These are phyloP conservation scores for Fragilaria radians DNA, from an alignment of 108 stramenopile species.

Conservation along the genomic window DNA sequence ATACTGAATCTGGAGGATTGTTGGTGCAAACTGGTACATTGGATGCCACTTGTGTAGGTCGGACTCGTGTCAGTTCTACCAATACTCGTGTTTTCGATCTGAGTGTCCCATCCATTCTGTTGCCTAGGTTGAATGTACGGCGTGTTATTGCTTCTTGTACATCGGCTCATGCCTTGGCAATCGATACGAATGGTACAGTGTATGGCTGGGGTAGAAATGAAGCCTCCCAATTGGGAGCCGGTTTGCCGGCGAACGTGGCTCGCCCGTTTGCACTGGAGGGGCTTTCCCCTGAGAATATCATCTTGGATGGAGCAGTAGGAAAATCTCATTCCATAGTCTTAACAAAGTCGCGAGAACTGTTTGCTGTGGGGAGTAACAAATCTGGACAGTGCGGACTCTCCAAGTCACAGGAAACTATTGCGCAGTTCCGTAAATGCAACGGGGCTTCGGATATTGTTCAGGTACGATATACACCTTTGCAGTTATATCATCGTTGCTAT, in stretches of 20 bases:
- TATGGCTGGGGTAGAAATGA: constrained; percentile 88
- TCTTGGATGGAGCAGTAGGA: constrained; percentile 67
- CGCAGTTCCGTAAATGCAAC: constrained; percentile 36
- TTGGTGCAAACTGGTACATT: constrained; percentile 82
- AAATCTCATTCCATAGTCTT: constrained; percentile 75
- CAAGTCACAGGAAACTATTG: constrained; percentile 20
- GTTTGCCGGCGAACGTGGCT: constrained; percentile 23
- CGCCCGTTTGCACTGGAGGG: constrained; percentile 25
- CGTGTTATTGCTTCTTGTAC: constrained; percentile 57
- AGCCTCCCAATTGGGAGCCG: constrained; percentile 29
- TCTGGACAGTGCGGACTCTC: constrained; percentile 74
- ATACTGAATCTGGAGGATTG: constrained; percentile 22
- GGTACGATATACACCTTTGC: constrained; percentile 21
- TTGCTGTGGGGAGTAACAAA: constrained; percentile 63
- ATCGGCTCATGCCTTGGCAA: constrained; percentile 65
- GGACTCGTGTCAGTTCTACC: constrained; percentile 23
- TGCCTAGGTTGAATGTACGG: constrained; percentile 27
- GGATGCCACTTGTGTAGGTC: constrained; percentile 54
- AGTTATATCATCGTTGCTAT: no score
- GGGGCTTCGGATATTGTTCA: constrained; percentile 38
- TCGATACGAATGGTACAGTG: constrained; percentile 41
- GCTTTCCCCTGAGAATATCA: constrained; percentile 19
- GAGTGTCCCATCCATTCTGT: constrained; percentile 44
- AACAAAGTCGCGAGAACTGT: constrained; percentile 38
- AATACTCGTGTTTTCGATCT: constrained; percentile 34